phyloP scores from a whole-genome alignment of 306 rosid species.

The Ochetophila trinervis region DNA sequence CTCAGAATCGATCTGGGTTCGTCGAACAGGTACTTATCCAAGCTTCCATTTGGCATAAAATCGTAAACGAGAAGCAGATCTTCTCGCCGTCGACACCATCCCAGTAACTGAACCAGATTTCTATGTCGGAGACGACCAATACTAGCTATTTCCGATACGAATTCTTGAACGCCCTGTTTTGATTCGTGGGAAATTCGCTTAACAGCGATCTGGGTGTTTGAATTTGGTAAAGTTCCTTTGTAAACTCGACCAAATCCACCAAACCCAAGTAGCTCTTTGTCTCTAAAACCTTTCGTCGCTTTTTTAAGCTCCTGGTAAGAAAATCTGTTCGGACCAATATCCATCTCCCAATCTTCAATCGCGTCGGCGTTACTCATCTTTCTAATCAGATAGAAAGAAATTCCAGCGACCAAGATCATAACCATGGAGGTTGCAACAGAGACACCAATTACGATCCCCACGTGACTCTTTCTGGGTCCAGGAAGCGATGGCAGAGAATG shows the following conservation, averaged over 20 bases:
- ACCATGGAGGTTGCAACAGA: slow-evolving; percentile 25
- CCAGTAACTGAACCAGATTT: slow-evolving; percentile 53
- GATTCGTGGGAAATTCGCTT: slow-evolving; percentile 56
- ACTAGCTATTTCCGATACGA: slow-evolving; percentile 48
- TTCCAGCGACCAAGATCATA: slow-evolving; percentile 5
- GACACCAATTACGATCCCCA: slow-evolving; percentile 27
- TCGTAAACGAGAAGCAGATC: slow-evolving; percentile 54
- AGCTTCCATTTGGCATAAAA: slow-evolving; percentile 56
- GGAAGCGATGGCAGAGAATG: slow-evolving; percentile 46
- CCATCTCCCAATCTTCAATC: slow-evolving; percentile 58
- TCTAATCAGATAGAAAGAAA: slow-evolving; percentile 27
- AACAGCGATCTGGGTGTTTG: slow-evolving; percentile 43
- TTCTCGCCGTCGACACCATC: slow-evolving; percentile 50
- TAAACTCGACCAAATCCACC: slow-evolving; percentile 65
- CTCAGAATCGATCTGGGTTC: slow-evolving; percentile 26
- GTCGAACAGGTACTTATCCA: slow-evolving; percentile 51
- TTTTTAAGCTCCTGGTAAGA: slow-evolving; percentile 45
- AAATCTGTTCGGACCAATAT: slow-evolving; percentile 64
- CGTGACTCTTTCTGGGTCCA: neutral
- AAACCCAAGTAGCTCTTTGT: slow-evolving; percentile 47
- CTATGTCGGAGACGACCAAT: slow-evolving; percentile 62
- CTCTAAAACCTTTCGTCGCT: slow-evolving; percentile 51
- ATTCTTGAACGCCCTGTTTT: slow-evolving; percentile 52
- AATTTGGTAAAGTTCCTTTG: slow-evolving; percentile 41
- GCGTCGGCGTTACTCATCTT: slow-evolving; percentile 37